Evolutionary conservation across 2,329 filamentous ascomycete genomes (phyloP).

Genomic region (Escovopsis weberi): DNA sequence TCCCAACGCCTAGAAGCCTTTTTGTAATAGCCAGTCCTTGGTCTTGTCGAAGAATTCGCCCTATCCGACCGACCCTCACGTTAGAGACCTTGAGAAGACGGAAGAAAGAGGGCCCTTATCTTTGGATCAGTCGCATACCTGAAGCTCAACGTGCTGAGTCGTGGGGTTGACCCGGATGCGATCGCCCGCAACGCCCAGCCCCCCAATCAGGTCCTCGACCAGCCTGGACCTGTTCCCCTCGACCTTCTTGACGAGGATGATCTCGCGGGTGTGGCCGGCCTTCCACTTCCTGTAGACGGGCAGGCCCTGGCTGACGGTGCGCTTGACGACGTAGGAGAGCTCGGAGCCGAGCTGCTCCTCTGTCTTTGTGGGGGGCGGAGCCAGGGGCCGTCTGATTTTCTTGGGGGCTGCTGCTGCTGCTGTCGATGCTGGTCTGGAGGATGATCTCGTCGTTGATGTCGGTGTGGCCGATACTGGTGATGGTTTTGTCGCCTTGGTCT

Average conservation of each 20-base stretch:
- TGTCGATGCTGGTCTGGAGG: slow-evolving; percentile 5
- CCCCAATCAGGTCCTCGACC: slow-evolving; percentile 44
- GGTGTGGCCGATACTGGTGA: slow-evolving; percentile 8
- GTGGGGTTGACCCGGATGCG: slow-evolving; percentile 40
- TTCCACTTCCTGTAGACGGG: slow-evolving; percentile 65
- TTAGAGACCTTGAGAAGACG: background rate
- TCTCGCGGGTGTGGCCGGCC: slow-evolving; percentile 58
- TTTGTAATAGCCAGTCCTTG: slow-evolving; percentile 18
- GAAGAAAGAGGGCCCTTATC: background rate
- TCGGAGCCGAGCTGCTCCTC: slow-evolving; percentile 13
- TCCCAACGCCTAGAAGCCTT: slow-evolving; percentile 18
- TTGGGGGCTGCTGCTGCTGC: too few species aligned
- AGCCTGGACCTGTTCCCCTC: slow-evolving; percentile 56
- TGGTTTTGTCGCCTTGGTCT: slow-evolving; percentile 6
- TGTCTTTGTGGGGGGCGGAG: slow-evolving; percentile 17
- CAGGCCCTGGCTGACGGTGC: slow-evolving; percentile 55
- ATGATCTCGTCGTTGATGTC: slow-evolving; percentile 15
- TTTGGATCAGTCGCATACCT: slow-evolving; percentile 31
- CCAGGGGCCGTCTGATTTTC: slow-evolving; percentile 11
- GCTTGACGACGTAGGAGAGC: slow-evolving; percentile 52
- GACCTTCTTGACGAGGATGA: slow-evolving; percentile 66
- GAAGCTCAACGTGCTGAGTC: slow-evolving; percentile 62
- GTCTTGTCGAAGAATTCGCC: slow-evolving; percentile 18
- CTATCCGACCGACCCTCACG: slow-evolving; percentile 8
- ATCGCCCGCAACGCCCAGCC: slow-evolving; percentile 40